Conservation (phyloP, 176 grass and related monocot species). For the Avena eriantha region DNA sequence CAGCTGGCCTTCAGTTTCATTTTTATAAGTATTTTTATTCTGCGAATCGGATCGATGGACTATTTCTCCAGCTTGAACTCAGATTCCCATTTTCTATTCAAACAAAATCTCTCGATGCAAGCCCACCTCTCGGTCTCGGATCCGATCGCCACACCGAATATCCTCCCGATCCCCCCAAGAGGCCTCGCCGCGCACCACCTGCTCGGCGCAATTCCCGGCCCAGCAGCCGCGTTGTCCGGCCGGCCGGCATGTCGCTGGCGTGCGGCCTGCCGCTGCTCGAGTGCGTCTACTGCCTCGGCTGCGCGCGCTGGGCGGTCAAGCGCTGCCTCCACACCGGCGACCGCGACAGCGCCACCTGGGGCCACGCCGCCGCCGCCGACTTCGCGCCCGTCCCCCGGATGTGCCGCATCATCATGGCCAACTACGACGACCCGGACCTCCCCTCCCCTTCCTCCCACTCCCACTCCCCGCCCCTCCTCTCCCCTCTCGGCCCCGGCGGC, state of each 20-base stretch:
- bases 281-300: constrained; percentile 97
- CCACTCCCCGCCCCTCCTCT: constrained; percentile 33
- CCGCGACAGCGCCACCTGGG: constrained; percentile 85
- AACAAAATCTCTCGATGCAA: too few species aligned
- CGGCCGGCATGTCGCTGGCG: constrained; percentile 61
- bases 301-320: constrained; percentile 95
- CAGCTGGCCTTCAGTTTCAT: too few species aligned
- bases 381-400: constrained; percentile 78
- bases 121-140: not conserved
- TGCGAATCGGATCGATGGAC: too few species aligned
- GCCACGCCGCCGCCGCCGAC: constrained; percentile 63
- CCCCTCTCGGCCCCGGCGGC: constrained; percentile 28
- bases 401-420: constrained; percentile 89
- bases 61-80: too few species aligned
- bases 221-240: not conserved
- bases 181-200: not conserved
- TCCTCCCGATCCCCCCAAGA: not conserved
- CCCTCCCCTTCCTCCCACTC: not conserved
- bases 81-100: too few species aligned
- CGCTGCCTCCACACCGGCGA: constrained; percentile 81
- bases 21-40: too few species aligned
- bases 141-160: constrained; percentile 3
- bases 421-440: constrained; percentile 52
- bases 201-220: not conserved
- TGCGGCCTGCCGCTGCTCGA: constrained; percentile 88